Base-by-base conservation (phyloP, 2,329 filamentous ascomycete genomes). In the Neonectria neomacrospora region DNA sequence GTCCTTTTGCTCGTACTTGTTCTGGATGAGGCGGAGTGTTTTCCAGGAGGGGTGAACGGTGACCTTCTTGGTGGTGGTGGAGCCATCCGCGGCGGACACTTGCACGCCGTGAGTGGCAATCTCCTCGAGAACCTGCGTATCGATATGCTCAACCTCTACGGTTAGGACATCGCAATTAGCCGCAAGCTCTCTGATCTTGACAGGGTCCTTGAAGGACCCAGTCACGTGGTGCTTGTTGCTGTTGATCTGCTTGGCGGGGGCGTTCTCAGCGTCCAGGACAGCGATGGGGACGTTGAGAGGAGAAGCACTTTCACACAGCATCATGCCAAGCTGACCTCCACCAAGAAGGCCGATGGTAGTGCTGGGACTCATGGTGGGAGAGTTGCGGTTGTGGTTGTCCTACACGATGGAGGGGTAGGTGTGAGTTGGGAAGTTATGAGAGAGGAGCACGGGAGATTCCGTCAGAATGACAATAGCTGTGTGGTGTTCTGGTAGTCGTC, bases 121-220 rank as follows among this genome's bases (percentile, higher is more conserved):
- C 75, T 96, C 92, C 79, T 97, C 93, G 5, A 97, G 86, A 23
- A 96, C 90, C 56, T 93, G 84, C n/a, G 93, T 96, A 78, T 97
- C 89, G 62, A 97, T 91, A 79, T 97, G 95, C 82, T 98, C 95
- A 67, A 97, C 97, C 79, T 98, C 95, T 14, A 97, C 92, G 0
- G 94, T 97, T 65, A 97, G 83, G 16, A 97, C 88, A 76, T 97
- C 92, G 71, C 90, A 93, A 34, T 84, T 80, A 41, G 86, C 80
- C 2, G 95, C 94, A n/a, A 98, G 84, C 76, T 93, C 85, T 45
- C 89, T 88, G 68, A 98, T 94, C 68, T 92, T 90, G 34, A 87
- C 86, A 0, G 90, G 83, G 70, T 97, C 91, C 76, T 93, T 94
- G 85, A 97, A 97, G 0, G 94, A 97, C 61, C 94, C 95, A 18